Conservation (phyloP, 75 land plant genomes). For the Selaginella moellendorffii region DNA sequence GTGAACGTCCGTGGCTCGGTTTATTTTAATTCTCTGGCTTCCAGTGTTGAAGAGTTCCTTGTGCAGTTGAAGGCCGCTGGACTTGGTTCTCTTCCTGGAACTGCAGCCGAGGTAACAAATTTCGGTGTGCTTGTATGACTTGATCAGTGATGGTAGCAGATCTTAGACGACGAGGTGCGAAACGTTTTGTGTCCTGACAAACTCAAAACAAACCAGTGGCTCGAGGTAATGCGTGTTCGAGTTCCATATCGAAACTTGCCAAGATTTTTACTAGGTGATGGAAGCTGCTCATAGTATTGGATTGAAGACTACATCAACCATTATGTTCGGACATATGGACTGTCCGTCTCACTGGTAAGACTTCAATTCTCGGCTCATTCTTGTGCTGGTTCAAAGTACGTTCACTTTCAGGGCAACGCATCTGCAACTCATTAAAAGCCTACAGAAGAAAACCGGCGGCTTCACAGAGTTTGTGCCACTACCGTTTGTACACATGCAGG, state of each 20-base stretch:
- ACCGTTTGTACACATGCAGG: conserved; percentile 38
- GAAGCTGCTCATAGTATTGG: conserved; percentile 27
- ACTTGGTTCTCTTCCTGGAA: conserved; percentile 34
- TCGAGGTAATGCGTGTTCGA: conserved; percentile 18
- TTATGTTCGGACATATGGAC: conserved; percentile 35
- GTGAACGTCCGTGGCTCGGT: too few species aligned
- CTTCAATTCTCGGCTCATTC: not conserved
- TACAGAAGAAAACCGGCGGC: conserved; percentile 25
- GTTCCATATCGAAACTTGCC: not conserved
- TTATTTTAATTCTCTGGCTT: not conserved
- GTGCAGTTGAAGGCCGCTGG: conserved; percentile 28
- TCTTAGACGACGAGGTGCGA: conserved; percentile 28
- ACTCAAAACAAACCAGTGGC: conserved; percentile 28
- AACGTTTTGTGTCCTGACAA: conserved; percentile 30
- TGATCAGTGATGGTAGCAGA: conserved; percentile 13
- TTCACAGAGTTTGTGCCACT: conserved; percentile 40
- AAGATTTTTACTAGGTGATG: conserved; percentile 20
- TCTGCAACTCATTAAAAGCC: conserved; percentile 19
- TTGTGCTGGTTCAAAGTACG: not conserved
- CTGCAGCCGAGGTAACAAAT: conserved; percentile 35
- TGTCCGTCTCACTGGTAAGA: conserved; percentile 24
- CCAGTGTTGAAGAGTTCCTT: conserved; percentile 20
- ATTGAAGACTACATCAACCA: conserved; percentile 24
- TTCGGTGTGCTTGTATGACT: too few species aligned
- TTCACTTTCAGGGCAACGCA: conserved; percentile 24